Evolutionary conservation across 2,329 filamentous ascomycete species (phyloP).

Genomic region (Exophiala sp.): DNA sequence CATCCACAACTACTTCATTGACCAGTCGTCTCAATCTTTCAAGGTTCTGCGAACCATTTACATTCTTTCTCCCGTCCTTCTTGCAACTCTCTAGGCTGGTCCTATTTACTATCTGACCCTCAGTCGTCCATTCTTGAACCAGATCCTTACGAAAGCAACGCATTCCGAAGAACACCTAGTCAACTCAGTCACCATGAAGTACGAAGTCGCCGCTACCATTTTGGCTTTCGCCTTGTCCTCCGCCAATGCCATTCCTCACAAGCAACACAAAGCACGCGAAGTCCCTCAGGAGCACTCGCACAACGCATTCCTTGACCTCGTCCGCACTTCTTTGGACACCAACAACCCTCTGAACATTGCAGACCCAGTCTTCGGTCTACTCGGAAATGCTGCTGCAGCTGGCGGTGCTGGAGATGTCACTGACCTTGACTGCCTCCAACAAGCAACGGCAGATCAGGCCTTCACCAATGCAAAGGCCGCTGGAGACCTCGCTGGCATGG

Average conservation of each 20-base stretch:
- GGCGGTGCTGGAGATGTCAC: slow-evolving; percentile 46
- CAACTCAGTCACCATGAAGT: slow-evolving; percentile 1
- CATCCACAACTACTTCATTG: not conserved
- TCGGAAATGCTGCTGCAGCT: slow-evolving; percentile 52
- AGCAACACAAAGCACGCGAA: slow-evolving; percentile 37
- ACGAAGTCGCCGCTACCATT: slow-evolving; percentile 4
- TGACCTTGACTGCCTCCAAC: slow-evolving; percentile 58
- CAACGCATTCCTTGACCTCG: slow-evolving; percentile 46
- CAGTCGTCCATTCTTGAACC: not conserved
- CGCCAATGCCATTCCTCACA: slow-evolving; percentile 4
- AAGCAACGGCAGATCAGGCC: slow-evolving; percentile 55
- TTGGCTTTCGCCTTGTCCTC: slow-evolving; percentile 3
- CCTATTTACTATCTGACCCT: not conserved
- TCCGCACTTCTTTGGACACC: slow-evolving; percentile 42
- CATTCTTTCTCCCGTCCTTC: not conserved
- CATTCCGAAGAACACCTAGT: not conserved
- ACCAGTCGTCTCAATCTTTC: slow-evolving; percentile 2
- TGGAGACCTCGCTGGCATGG: slow-evolving; percentile 53
- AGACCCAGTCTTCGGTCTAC: slow-evolving; percentile 51
- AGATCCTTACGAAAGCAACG: not conserved
- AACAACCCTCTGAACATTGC: slow-evolving; percentile 49
- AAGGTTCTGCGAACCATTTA: slow-evolving; percentile 4
- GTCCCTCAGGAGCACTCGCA: slow-evolving; percentile 59
- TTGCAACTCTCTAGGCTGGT: not conserved
- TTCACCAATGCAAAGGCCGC: slow-evolving; percentile 58